phyloP scores from a whole-genome alignment of 306 rosid species.

The Canavalia ensiformis region DNA sequence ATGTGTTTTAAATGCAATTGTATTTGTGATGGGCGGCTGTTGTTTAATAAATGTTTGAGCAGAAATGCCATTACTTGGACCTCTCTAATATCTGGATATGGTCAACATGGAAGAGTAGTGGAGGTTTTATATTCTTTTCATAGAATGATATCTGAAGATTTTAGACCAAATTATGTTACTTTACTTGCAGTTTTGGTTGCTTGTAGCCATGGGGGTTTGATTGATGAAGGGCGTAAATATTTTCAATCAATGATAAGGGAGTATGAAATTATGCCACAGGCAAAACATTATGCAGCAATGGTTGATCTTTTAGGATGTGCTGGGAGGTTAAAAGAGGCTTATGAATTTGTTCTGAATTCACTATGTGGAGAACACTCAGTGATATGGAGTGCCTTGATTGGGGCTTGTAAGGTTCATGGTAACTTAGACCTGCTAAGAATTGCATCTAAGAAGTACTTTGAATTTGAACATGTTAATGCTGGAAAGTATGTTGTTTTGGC shows the following conservation, averaged over 20 bases:
- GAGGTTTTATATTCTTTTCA: constrained; percentile 71
- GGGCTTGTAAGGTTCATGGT: constrained; percentile 80
- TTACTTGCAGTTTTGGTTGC: constrained; percentile 87
- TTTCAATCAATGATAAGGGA: constrained; percentile 75
- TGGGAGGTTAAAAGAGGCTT: constrained; percentile 71
- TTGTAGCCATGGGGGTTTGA: constrained; percentile 80
- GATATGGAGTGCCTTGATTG: constrained; percentile 72
- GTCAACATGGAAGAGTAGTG: constrained; percentile 70
- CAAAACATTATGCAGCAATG: constrained; percentile 78
- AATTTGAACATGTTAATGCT: constrained; percentile 62
- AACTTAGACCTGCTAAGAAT: constrained; percentile 64
- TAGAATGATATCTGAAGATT: constrained; percentile 71
- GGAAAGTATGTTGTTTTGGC: constrained; percentile 64
- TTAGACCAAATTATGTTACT: constrained; percentile 77
- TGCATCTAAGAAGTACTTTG: constrained; percentile 72
- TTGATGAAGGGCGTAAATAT: constrained; percentile 69
- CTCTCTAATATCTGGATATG: constrained; percentile 77
- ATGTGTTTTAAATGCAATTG: constrained; percentile 85
- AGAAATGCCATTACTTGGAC: constrained; percentile 83
- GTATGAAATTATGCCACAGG: constrained; percentile 71
- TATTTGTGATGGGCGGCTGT: constrained; percentile 60
- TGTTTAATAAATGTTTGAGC: constrained; percentile 65
- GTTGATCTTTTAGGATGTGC: constrained; percentile 78
- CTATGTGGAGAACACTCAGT: constrained; percentile 74
- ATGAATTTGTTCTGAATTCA: constrained; percentile 63